Conservation (phyloP, 75 land plant genomes). For the Selaginella tamariscina region DNA sequence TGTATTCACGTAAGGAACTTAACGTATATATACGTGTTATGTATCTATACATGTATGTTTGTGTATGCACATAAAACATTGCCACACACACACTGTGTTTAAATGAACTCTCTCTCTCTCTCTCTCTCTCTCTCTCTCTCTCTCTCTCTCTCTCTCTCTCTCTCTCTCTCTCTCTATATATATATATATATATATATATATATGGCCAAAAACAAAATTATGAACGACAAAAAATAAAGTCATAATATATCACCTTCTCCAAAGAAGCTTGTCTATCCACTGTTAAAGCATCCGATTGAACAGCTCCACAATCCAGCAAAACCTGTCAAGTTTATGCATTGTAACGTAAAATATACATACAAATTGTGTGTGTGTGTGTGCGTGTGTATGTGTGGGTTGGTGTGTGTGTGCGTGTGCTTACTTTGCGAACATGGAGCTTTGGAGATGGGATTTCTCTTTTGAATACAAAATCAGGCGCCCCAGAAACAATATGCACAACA, state of each 20-base stretch:
- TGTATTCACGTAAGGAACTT: too few species aligned
- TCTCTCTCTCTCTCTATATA: too few species aligned
- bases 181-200: too few species aligned
- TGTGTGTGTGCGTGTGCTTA: too few species aligned
- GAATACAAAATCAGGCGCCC: slow-evolving; percentile 82
- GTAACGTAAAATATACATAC: background rate
- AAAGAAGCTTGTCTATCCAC: slow-evolving; percentile 92
- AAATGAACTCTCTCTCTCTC: too few species aligned
- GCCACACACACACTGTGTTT: too few species aligned
- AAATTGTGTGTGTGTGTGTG: background rate
- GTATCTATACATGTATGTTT: too few species aligned
- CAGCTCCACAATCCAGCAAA: slow-evolving; percentile 93
- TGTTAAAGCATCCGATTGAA: slow-evolving; percentile 96
- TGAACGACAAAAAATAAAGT: background rate
- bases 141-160: too few species aligned
- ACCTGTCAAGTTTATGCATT: slow-evolving; percentile 32
- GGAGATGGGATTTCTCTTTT: slow-evolving; percentile 65
- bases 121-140: too few species aligned
- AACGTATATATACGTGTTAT: too few species aligned
- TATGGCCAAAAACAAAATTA: background rate
- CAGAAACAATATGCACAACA: slow-evolving; percentile 86
- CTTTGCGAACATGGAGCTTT: slow-evolving; percentile 75
- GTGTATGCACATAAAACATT: too few species aligned
- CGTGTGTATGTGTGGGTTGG: too few species aligned
- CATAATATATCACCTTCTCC: slow-evolving; percentile 50